phyloP scores from a whole-genome alignment of 495 filamentous ascomycete genomes.

The Neurospora africana region DNA sequence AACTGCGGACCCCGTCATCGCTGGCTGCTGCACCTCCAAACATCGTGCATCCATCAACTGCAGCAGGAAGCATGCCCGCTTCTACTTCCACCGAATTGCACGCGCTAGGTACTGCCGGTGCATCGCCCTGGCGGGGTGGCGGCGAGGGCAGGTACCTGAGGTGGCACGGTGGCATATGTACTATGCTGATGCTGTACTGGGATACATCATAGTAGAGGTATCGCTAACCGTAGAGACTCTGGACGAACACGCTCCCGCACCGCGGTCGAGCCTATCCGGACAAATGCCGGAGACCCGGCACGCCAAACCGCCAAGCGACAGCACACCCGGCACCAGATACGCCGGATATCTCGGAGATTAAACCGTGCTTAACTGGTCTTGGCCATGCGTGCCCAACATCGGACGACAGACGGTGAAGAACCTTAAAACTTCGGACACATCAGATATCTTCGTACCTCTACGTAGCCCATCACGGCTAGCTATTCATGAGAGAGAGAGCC shows the following conservation, averaged over 20 bases:
- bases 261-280: neutral
- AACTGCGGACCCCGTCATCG: neutral
- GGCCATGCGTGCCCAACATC: neutral
- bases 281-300: neutral
- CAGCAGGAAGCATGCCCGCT: neutral
- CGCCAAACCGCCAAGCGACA: neutral
- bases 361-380: neutral
- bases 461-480: neutral
- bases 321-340: neutral
- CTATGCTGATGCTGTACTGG: too few relatives aligned
- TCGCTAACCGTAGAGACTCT: too few relatives aligned
- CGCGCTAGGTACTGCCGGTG: neutral
- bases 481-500: neutral
- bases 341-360: neutral
- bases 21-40: neutral
- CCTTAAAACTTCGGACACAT: neutral
- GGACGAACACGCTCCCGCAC: neutral
- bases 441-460: neutral
- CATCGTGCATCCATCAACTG: neutral
- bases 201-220: too few relatives aligned
- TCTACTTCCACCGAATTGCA: neutral
- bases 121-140: neutral
- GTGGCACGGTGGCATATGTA: neutral
- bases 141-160: too few relatives aligned
- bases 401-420: neutral